Percentiles rank a stretch among this genome's conserved stretches.
phyloP scores from a whole-genome alignment of 2,329 filamentous ascomycete genomes.

The Achaetomium macrosporum region DNA sequence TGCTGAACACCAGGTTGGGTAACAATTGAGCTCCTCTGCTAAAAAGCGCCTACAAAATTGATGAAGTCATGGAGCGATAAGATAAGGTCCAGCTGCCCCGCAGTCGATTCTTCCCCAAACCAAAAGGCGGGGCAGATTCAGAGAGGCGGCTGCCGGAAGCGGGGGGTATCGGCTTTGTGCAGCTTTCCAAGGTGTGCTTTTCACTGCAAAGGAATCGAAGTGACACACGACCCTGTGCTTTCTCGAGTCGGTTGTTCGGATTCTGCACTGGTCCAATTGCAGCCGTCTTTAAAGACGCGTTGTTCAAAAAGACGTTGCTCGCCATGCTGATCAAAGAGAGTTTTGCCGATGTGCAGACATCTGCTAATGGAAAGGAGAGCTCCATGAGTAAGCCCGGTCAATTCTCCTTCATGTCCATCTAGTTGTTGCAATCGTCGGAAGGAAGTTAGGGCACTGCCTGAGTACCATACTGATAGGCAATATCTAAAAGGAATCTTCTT shows the following conservation, averaged over 20 bases:
- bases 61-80: constrained; percentile 20
- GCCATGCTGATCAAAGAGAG: constrained; percentile 51
- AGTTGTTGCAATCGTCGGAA: too few species aligned
- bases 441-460: too few species aligned
- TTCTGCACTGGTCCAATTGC: not conserved
- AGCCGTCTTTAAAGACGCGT: not conserved
- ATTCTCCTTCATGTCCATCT: not conserved
- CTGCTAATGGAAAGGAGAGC: constrained; percentile 48
- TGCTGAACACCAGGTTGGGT: not conserved
- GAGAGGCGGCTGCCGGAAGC: too few species aligned
- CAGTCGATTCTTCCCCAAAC: not conserved
- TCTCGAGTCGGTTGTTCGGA: not conserved
- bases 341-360: constrained; percentile 45
- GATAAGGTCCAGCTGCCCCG: constrained; percentile 24
- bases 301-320: constrained; percentile 1
- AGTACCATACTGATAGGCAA: not conserved
- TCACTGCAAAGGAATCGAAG: too few species aligned
- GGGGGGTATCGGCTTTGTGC: too few species aligned
- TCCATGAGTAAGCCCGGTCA: constrained; percentile 40
- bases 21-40: not conserved
- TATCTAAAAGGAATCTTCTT: constrained; percentile 67
- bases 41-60: not conserved
- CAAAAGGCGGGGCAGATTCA: constrained; percentile 10
- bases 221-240: too few species aligned
- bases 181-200: too few species aligned